Conservation (phyloP, 2,329 filamentous ascomycete genomes). For the Penicillium sp. region DNA sequence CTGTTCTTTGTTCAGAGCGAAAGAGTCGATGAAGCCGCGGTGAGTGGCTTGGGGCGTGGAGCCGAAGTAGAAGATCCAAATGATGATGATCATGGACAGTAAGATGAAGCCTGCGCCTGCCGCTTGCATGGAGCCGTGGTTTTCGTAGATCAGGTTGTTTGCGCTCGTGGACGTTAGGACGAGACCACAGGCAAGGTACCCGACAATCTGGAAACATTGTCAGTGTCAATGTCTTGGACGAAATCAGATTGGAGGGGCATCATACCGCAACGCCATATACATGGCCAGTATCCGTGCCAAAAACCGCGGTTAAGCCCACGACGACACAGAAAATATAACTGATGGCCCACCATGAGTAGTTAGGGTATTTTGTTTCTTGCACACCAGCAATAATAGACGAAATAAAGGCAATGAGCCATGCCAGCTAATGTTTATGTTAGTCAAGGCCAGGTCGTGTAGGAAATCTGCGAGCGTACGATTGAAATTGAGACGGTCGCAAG, state of each 20-base stretch:
- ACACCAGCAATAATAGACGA: conserved; percentile 71
- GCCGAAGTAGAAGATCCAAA: conserved; percentile 99
- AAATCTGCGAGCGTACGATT: conserved; percentile 60
- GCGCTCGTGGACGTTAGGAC: conserved; percentile 82
- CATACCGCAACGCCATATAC: conserved; percentile 83
- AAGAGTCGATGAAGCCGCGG: conserved; percentile 90
- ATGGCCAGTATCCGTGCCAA: conserved; percentile 77
- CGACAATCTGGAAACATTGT: conserved; percentile 60
- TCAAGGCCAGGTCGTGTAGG: conserved; percentile 15
- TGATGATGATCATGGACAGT: conserved; percentile 83
- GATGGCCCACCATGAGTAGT: conserved; percentile 88
- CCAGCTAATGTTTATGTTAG: conserved; percentile 58
- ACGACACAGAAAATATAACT: conserved; percentile 84
- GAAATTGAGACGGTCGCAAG: conserved; percentile 90
- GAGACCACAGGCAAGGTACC: conserved; percentile 77
- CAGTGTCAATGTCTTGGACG: conserved; percentile 20
- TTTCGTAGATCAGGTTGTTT: conserved; percentile 77
- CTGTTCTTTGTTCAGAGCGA: conserved; percentile 82
- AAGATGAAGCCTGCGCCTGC: conserved; percentile 90
- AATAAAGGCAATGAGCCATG: conserved; percentile 91
- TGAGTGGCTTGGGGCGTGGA: conserved; percentile 82
- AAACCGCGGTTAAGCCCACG: conserved; percentile 71
- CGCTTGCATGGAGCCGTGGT: conserved; percentile 69
- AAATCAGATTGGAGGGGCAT: conserved; percentile 5
- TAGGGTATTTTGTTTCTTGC: conserved; percentile 59